These are phyloP conservation scores for Eutypa lata DNA, from an alignment of 2,329 filamentous ascomycete species.

Conservation along the genomic window DNA sequence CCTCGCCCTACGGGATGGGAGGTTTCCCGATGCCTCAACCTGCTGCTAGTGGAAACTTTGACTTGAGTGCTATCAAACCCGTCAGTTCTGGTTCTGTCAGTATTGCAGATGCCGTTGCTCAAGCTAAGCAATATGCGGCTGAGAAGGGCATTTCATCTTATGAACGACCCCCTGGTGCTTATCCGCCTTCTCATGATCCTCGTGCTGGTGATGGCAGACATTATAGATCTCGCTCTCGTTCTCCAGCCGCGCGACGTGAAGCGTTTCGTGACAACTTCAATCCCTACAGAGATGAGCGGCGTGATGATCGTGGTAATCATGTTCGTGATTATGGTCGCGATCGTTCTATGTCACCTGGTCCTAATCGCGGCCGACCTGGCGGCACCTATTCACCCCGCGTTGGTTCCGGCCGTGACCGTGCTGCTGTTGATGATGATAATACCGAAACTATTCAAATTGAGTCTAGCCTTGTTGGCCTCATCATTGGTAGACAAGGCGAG, in stretches of 20 bases:
- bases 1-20: conserved; percentile 33
- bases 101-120: conserved; percentile 79
- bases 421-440: conserved; percentile 57
- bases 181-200: conserved; percentile 35
- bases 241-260: conserved; percentile 65
- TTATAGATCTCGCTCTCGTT: conserved; percentile 71
- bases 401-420: conserved; percentile 41
- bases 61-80: conserved; percentile 77
- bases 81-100: conserved; percentile 78
- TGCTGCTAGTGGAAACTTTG: conserved; percentile 70
- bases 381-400: conserved; percentile 59
- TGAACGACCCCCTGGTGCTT: conserved; percentile 51
- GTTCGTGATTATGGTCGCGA: conserved; percentile 61
- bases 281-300: conserved; percentile 81
- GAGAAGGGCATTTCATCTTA: conserved; percentile 70
- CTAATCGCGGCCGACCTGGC: conserved; percentile 45
- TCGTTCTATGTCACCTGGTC: conserved; percentile 68
- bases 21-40: conserved; percentile 61
- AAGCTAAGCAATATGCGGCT: conserved; percentile 77
- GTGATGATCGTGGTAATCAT: conserved; percentile 59
- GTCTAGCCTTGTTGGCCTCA: conserved; percentile 80
- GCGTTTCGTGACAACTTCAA: conserved; percentile 73
- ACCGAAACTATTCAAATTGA: conserved; percentile 84
- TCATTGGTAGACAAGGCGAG: conserved; percentile 87
- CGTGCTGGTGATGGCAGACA: conserved; percentile 48